A percentile compares a stretch with the other conserved stretches of the same genome.
phyloP scores from a whole-genome alignment of 768 basidiomycete genomes.

The Boletus patriciae region DNA sequence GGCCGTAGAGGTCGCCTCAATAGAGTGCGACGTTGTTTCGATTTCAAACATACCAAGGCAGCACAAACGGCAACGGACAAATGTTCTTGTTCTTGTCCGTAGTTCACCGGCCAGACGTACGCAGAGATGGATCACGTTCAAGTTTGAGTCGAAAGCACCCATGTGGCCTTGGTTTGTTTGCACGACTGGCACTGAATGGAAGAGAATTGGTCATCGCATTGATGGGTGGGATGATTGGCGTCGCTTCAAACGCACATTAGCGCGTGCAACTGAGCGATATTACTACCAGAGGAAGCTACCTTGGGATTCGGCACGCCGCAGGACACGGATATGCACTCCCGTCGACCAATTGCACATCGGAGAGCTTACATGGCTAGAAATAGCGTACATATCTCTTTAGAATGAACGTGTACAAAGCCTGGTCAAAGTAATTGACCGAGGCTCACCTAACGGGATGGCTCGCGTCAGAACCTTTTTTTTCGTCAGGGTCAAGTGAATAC shows the following conservation, averaged over 20 bases:
- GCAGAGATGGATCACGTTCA: slow-evolving; percentile 50
- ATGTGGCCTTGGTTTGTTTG: slow-evolving; percentile 48
- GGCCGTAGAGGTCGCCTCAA: slow-evolving; percentile 63
- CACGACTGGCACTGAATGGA: slow-evolving; percentile 56
- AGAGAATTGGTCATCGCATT: slow-evolving; percentile 52
- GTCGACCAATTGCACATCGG: too few relatives aligned
- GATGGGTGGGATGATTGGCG: too few relatives aligned
- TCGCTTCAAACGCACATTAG: slow-evolving; percentile 34
- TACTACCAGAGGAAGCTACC: slow-evolving; percentile 27
- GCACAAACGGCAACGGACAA: slow-evolving; percentile 44
- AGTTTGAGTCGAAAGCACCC: slow-evolving; percentile 43
- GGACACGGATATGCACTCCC: slow-evolving; percentile 39
- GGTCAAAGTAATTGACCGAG: too few relatives aligned
- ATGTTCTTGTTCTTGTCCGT: slow-evolving; percentile 41
- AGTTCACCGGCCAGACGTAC: slow-evolving; percentile 14
- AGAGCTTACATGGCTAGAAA: too few relatives aligned
- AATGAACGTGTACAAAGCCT: too few relatives aligned
- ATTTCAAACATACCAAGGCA: slow-evolving; percentile 55
- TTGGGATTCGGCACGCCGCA: slow-evolving; percentile 42
- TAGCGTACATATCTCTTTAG: too few relatives aligned
- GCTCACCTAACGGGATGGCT: too few relatives aligned
- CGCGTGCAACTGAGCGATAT: not conserved
- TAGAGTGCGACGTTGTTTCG: slow-evolving; percentile 54
- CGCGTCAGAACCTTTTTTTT: too few relatives aligned
- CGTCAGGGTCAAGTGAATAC: too few relatives aligned